Percentiles rank a stretch among this genome's conserved stretches.
Evolutionary conservation across 371 early-diverging fungal genomes (phyloP).

Genomic region (Apophysomyces ossiformis): DNA sequence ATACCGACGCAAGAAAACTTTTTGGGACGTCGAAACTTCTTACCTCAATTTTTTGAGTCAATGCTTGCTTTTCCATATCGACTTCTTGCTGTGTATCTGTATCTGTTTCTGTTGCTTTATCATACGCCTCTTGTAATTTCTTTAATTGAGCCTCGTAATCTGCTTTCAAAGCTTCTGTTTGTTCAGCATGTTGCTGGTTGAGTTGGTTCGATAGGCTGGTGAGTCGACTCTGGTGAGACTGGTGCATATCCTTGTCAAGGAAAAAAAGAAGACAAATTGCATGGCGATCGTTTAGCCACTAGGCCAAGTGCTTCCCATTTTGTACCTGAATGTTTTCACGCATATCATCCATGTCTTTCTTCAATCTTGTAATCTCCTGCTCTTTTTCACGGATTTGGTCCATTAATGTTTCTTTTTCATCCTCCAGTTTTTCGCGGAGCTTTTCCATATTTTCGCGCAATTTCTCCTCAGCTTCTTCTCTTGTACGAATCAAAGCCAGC

Average conservation of each 20-base stretch:
- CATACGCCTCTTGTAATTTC: conserved; percentile 8
- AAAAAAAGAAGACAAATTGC: neutral
- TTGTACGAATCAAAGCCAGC: conserved; percentile 14
- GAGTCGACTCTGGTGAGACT: conserved; percentile 31
- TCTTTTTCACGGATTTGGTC: conserved; percentile 25
- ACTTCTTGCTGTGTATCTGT: conserved; percentile 12
- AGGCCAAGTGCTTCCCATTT: neutral
- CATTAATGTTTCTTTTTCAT: conserved; percentile 25
- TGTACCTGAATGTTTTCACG: conserved; percentile 27
- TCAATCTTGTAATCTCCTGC: conserved; percentile 24
- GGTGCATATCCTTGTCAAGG: conserved; percentile 27
- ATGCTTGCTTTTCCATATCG: conserved; percentile 14
- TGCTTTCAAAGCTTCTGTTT: conserved; percentile 20
- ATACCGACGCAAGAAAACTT: neutral
- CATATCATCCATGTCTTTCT: conserved; percentile 29
- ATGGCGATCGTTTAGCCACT: neutral
- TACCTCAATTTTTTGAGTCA: conserved; percentile 21
- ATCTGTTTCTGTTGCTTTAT: conserved; percentile 6
- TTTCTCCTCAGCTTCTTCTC: conserved; percentile 17
- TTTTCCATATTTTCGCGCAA: conserved; percentile 24
- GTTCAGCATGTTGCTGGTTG: conserved; percentile 31
- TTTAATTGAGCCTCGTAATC: conserved; percentile 21
- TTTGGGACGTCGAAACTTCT: neutral
- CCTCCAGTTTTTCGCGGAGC: conserved; percentile 30
- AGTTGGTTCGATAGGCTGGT: conserved; percentile 30